A percentile compares a stretch with the other conserved stretches of the same genome.
phyloP scores from a whole-genome alignment of 1,139 yeast genomes.

The Geotrichum phurueaensis region DNA sequence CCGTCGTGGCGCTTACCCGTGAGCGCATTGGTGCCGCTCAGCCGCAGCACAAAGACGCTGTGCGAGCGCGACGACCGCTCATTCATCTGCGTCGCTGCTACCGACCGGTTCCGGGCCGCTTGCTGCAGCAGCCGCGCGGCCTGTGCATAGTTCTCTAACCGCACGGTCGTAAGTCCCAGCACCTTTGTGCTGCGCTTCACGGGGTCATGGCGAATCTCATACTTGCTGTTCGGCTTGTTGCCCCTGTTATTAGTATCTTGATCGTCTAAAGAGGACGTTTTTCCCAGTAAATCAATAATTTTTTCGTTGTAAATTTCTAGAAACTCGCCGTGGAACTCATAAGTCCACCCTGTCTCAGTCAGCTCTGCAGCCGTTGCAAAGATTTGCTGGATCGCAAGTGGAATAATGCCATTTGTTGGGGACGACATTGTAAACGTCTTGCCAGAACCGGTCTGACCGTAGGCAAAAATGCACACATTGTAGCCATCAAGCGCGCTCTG shows the following conservation, averaged over 20 bases:
- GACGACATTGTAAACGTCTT: conserved; percentile 86
- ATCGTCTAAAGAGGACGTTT: neutral
- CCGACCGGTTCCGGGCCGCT: conserved; percentile 55
- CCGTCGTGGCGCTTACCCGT: conserved; percentile 55
- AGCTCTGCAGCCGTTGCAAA: conserved; percentile 53
- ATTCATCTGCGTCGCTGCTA: conserved; percentile 78
- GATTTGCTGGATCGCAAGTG: conserved; percentile 66
- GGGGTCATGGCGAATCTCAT: conserved; percentile 72
- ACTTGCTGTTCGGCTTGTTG: conserved; percentile 33
- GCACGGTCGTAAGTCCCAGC: conserved; percentile 52
- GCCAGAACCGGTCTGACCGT: conserved; percentile 98
- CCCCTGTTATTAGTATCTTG: neutral
- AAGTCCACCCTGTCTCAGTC: conserved; percentile 58
- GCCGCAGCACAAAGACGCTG: conserved; percentile 63
- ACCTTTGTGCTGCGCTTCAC: conserved; percentile 48
- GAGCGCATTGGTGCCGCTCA: conserved; percentile 49
- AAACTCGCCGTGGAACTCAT: conserved; percentile 64
- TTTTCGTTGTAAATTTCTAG: conserved; percentile 85
- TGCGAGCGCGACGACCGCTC: conserved; percentile 71
- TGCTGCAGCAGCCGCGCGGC: conserved; percentile 47
- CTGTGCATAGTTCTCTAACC: conserved; percentile 44
- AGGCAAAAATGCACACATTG: conserved; percentile 91
- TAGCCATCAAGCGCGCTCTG: conserved; percentile 88
- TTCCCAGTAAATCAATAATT: conserved; percentile 58
- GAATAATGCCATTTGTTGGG: conserved; percentile 69